These are phyloP conservation scores for Xylaria intraflava DNA, from an alignment of 495 filamentous ascomycete genomes.

Conservation along the genomic window DNA sequence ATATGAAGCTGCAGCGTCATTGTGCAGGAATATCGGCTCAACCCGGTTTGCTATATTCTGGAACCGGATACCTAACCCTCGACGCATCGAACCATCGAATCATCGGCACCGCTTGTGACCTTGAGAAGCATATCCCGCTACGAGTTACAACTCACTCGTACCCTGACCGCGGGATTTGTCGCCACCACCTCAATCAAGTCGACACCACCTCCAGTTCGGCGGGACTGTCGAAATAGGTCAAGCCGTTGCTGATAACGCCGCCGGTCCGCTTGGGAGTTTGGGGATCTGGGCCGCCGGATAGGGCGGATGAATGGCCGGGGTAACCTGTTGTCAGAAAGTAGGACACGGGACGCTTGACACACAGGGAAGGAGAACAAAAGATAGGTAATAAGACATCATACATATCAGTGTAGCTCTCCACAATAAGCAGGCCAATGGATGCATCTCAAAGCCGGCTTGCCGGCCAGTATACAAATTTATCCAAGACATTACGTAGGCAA, in stretches of 20 bases:
- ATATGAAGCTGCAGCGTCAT: background rate
- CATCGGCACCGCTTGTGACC: background rate
- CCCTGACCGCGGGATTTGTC: background rate
- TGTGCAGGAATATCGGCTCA: conserved; percentile 4
- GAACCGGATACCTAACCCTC: background rate
- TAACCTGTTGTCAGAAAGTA: background rate
- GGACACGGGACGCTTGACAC: background rate
- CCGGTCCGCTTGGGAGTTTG: background rate
- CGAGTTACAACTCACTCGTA: background rate
- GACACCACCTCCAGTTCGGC: background rate
- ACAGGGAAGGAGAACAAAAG: background rate
- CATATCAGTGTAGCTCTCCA: conserved; percentile 4
- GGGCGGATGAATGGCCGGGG: background rate
- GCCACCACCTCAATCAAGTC: background rate
- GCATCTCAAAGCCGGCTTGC: background rate
- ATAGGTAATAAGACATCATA: too few species aligned
- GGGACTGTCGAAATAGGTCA: background rate
- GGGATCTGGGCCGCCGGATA: background rate
- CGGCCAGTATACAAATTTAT: background rate
- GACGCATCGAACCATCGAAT: background rate
- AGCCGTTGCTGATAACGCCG: background rate
- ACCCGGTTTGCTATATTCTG: conserved; percentile 1
- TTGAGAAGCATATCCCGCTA: background rate
- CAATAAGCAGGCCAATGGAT: conserved; percentile 4
- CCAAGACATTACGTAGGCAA: background rate